Evolutionary conservation across 2,329 filamentous ascomycete genomes (phyloP).

Genomic region (Myriosclerotinia scirpicola): DNA sequence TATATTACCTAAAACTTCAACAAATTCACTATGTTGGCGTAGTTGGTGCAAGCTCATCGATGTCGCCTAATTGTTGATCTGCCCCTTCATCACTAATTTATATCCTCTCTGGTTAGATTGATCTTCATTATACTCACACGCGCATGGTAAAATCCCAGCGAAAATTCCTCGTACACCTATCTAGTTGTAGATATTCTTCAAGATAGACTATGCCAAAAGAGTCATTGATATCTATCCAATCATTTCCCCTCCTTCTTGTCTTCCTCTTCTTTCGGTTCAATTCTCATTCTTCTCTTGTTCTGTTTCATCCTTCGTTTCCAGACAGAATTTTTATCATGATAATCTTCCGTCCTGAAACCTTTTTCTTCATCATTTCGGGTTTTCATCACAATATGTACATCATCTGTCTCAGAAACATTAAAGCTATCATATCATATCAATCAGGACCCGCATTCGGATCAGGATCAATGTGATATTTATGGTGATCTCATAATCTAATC

Average conservation of each 20-base stretch:
- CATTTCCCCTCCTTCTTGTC: neutral
- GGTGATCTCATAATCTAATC: conserved; percentile 5
- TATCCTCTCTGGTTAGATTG: neutral
- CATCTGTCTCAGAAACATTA: conserved; percentile 5
- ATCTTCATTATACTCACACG: neutral
- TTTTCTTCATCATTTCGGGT: neutral
- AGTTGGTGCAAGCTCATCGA: neutral
- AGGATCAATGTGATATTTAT: conserved; percentile 8
- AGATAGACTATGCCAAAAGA: neutral
- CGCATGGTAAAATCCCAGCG: neutral
- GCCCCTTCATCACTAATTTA: conserved; percentile 8
- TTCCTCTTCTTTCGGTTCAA: neutral
- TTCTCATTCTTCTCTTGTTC: conserved; percentile 4
- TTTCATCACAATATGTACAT: conserved; percentile 1
- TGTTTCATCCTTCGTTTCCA: conserved; percentile 5
- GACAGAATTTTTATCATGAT: neutral
- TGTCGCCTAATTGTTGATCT: neutral
- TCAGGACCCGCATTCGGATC: neutral
- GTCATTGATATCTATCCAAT: neutral
- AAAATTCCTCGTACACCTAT: neutral
- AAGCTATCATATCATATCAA: conserved; percentile 5
- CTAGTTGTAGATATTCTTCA: neutral
- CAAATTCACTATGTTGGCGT: neutral
- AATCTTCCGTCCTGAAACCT: conserved; percentile 13
- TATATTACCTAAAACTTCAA: neutral